Evolutionary conservation across 129 eudicot species (phyloP).

Genomic region (Artemisia annua): DNA sequence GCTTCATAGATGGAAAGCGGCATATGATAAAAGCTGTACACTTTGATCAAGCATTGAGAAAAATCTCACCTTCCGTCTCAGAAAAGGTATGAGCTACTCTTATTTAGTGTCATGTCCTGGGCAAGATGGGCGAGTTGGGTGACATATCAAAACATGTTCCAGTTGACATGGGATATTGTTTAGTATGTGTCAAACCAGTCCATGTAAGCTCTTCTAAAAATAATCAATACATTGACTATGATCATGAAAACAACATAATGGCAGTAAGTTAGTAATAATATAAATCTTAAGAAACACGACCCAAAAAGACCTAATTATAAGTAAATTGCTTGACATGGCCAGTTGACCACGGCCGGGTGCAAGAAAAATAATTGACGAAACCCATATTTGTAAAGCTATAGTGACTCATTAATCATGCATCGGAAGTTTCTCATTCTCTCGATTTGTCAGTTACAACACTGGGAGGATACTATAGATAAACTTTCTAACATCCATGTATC

Average conservation of each 20-base stretch:
- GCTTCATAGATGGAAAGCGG: constrained; percentile 26
- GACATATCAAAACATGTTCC: not conserved
- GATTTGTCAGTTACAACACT: not conserved
- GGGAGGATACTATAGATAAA: no score
- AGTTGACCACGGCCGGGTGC: no score
- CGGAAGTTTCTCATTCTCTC: not conserved
- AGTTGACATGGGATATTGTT: not conserved
- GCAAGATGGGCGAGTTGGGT: not conserved
- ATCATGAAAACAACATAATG: not conserved
- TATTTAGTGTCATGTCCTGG: not conserved
- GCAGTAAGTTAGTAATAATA: not conserved
- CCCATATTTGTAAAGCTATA: no score
- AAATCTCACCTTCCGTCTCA: constrained; percentile 79
- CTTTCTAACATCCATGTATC: not conserved
- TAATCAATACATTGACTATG: not conserved
- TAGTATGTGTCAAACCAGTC: no score
- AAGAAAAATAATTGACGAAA: no score
- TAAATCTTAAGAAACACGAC: not conserved
- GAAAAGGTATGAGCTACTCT: constrained; percentile 45
- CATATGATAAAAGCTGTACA: constrained; percentile 60
- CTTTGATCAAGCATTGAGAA: constrained; percentile 63
- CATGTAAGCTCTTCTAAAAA: not conserved
- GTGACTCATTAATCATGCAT: not conserved
- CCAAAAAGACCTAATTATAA: no score
- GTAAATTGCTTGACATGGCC: no score